phyloP scores from a whole-genome alignment of 1,139 yeast genomes.

The Schwanniomyces etchellsii region DNA sequence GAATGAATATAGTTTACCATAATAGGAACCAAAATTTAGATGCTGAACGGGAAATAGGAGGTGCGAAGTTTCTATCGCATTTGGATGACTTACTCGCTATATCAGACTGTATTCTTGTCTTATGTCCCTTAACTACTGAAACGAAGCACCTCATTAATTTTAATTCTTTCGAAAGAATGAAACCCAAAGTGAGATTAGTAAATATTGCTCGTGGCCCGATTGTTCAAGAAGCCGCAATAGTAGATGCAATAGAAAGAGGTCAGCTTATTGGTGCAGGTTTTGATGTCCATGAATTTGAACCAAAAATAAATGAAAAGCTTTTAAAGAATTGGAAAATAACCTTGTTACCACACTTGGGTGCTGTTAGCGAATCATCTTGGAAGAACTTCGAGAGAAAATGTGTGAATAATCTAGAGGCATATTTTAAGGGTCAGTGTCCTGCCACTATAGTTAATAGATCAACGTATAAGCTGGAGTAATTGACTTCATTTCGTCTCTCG shows the following conservation, averaged over 20 bases:
- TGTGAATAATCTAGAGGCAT: conserved; percentile 24
- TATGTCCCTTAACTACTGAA: conserved; percentile 26
- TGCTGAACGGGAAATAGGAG: conserved; percentile 11
- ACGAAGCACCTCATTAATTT: conserved; percentile 22
- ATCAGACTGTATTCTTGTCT: conserved; percentile 27
- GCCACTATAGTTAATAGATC: conserved; percentile 17
- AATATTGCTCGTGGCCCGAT: conserved; percentile 36
- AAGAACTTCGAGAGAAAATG: conserved; percentile 26
- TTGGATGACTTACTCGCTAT: conserved; percentile 21
- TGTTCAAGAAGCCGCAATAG: conserved; percentile 28
- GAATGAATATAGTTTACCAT: conserved; percentile 28
- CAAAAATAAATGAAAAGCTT: conserved; percentile 21
- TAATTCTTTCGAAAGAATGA: conserved; percentile 26
- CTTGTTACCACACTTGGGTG: conserved; percentile 30
- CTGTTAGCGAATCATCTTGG: conserved; percentile 23
- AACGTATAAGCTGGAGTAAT: neutral
- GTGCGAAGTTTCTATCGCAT: conserved; percentile 6
- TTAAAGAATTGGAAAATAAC: conserved; percentile 25
- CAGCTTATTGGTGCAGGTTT: conserved; percentile 35
- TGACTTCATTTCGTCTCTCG: no score
- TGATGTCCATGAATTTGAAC: conserved; percentile 38
- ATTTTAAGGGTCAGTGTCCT: conserved; percentile 20
- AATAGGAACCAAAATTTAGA: conserved; percentile 18
- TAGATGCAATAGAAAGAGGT: conserved; percentile 30
- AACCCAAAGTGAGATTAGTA: conserved; percentile 24